Evolutionary conservation across 2,329 filamentous ascomycete genomes (phyloP).

Genomic region (Claviceps digitariae): DNA sequence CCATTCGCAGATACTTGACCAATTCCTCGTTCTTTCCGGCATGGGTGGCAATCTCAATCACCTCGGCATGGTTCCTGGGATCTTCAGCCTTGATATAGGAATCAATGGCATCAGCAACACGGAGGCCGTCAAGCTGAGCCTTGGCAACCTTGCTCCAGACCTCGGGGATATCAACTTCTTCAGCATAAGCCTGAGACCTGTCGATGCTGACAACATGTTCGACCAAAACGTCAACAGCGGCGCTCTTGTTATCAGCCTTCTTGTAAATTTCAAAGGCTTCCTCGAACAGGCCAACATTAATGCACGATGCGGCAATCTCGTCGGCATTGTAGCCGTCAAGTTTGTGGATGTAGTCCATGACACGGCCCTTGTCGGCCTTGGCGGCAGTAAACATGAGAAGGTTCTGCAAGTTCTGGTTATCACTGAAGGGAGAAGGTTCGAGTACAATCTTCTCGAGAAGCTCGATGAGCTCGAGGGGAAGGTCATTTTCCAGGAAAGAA

Average conservation of each 20-base stretch:
- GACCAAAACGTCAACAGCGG: conserved; percentile 81
- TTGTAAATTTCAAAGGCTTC: conserved; percentile 98
- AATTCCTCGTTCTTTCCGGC: conserved; percentile 97
- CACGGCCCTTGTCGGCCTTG: conserved; percentile 86
- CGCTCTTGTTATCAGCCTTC: conserved; percentile 82
- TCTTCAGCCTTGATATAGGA: conserved; percentile 95
- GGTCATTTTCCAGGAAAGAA: conserved; percentile 78
- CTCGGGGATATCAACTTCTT: conserved; percentile 83
- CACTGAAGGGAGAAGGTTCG: conserved; percentile 98
- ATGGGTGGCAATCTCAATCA: conserved; percentile 89
- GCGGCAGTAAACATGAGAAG: conserved; percentile 90
- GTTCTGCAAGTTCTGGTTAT: conserved; percentile 94
- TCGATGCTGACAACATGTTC: conserved; percentile 98
- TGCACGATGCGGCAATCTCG: conserved; percentile 85
- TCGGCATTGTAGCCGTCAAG: conserved; percentile 81
- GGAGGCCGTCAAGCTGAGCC: conserved; percentile 90
- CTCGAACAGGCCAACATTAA: conserved; percentile 87
- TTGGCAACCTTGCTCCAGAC: conserved; percentile 99
- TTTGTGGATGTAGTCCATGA: conserved; percentile 93
- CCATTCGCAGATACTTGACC: conserved; percentile 93
- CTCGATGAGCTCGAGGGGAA: conserved; percentile 91
- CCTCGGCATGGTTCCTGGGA: conserved; percentile 83
- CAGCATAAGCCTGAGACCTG: conserved; percentile 87
- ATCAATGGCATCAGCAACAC: conserved; percentile 82
- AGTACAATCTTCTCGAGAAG: conserved; percentile 97